phyloP scores from a whole-genome alignment of 768 basidiomycete genomes.

The Neoboletus subvelutipes region DNA sequence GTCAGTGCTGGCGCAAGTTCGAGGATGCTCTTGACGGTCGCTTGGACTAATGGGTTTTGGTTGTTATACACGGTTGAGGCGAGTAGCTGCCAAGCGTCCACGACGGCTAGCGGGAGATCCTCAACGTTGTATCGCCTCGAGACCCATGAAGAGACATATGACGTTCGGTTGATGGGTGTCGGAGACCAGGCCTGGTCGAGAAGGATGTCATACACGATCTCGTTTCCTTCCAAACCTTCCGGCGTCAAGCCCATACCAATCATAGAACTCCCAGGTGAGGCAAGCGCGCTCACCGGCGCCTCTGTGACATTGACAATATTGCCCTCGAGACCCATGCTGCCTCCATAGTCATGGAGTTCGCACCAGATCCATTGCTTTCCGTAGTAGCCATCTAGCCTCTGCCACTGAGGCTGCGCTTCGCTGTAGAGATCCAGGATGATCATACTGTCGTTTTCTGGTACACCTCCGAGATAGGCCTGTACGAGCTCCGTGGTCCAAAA shows the following conservation, averaged over 20 bases:
- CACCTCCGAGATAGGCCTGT: conserved; percentile 40
- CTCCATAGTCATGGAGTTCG: conserved; percentile 40
- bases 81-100: conserved; percentile 38
- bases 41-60: conserved; percentile 32
- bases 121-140: conserved; percentile 35
- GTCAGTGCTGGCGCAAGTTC: conserved; percentile 36
- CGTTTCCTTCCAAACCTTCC: conserved; percentile 44
- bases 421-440: conserved; percentile 43
- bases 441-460: conserved; percentile 37
- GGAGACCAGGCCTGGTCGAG: conserved; percentile 44
- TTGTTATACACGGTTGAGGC: conserved; percentile 41
- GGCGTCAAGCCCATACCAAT: conserved; percentile 40
- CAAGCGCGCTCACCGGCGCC: conserved; percentile 34
- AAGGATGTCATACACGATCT: conserved; percentile 42
- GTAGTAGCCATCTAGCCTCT: conserved; percentile 38
- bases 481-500: conserved; percentile 44
- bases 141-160: conserved; percentile 36
- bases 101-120: conserved; percentile 24
- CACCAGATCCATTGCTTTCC: conserved; percentile 45
- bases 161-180: conserved; percentile 30
- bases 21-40: conserved; percentile 38
- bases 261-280: conserved; percentile 34
- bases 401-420: conserved; percentile 43
- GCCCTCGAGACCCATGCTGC: conserved; percentile 39
- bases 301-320: conserved; percentile 36